phyloP scores from a whole-genome alignment of 139 green algal genomes.

The Desmodesmus armatus region DNA sequence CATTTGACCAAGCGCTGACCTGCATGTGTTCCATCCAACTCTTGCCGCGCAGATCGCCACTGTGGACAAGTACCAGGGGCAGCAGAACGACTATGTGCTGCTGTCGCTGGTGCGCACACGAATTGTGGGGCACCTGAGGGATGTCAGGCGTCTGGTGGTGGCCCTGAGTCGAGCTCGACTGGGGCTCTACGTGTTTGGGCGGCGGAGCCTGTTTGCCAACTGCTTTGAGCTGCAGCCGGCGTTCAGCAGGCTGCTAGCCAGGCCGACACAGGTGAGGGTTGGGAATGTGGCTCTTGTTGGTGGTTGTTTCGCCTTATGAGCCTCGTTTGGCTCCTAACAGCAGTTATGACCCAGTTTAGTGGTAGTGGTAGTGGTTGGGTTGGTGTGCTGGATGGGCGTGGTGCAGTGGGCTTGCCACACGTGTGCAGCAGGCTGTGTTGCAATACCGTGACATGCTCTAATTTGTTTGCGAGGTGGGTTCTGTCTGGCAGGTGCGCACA shows the following conservation, averaged over 20 bases:
- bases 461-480: too few relatives aligned
- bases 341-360: too few relatives aligned
- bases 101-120: constrained; percentile 94
- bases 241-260: constrained; percentile 83
- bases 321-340: too few relatives aligned
- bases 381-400: too few relatives aligned
- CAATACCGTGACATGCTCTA: too few relatives aligned
- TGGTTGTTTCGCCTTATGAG: too few relatives aligned
- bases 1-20: neutral
- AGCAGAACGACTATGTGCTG: constrained; percentile 98
- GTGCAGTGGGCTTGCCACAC: too few relatives aligned
- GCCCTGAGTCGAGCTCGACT: constrained; percentile 93
- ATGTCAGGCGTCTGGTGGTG: constrained; percentile 96
- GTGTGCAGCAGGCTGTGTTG: too few relatives aligned
- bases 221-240: constrained; percentile 95
- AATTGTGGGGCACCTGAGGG: constrained; percentile 93
- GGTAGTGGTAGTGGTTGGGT: too few relatives aligned
- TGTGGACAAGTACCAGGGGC: constrained; percentile 99
- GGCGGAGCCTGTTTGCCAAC: constrained; percentile 86
- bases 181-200: constrained; percentile 97
- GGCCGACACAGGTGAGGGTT: constrained; percentile 79
- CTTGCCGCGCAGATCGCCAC: constrained; percentile 70
- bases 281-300: too few relatives aligned
- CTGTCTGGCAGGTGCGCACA: too few relatives aligned
- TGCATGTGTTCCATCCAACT: neutral